Evolutionary conservation across 371 early-diverging fungal species (phyloP).

Genomic region (Zopfochytrium polystomum): DNA sequence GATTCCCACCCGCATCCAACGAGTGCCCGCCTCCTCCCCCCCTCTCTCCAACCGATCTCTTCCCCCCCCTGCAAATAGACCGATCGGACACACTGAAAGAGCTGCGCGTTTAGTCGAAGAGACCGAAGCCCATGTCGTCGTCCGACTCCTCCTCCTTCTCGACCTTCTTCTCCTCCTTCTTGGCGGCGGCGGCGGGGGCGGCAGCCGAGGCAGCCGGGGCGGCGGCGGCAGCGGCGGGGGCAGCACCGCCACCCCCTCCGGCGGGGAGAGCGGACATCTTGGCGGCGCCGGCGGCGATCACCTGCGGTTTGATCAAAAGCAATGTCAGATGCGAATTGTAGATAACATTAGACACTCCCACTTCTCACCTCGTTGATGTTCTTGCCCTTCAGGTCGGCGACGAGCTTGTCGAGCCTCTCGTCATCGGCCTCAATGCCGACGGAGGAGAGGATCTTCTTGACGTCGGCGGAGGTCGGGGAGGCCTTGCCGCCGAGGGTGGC

Average conservation of each 20-base stretch:
- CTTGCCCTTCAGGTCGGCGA: conserved; percentile 86
- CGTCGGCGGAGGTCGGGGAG: conserved; percentile 74
- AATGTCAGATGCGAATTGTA: no score
- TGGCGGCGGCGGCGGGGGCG: conserved; percentile 22
- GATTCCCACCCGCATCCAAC: no score
- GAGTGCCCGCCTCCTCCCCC: no score
- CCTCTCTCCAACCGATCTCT: no score
- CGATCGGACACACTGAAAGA: no score
- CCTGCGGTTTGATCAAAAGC: no score
- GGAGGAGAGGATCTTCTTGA: conserved; percentile 82
- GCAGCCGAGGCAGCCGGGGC: conserved; percentile 30
- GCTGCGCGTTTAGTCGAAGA: conserved; percentile 39
- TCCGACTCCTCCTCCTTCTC: conserved; percentile 42
- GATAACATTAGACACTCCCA: no score
- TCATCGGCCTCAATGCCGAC: conserved; percentile 90
- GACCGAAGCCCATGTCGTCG: conserved; percentile 45
- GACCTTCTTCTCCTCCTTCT: conserved; percentile 38
- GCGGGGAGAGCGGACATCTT: conserved; percentile 92
- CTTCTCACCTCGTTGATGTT: conserved; percentile 68
- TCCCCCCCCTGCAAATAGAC: no score
- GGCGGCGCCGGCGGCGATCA: conserved; percentile 81
- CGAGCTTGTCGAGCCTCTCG: conserved; percentile 72
- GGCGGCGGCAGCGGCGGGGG: conserved; percentile 60
- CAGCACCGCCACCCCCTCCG: conserved; percentile 67
- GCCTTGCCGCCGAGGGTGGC: conserved; percentile 86